phyloP scores from a whole-genome alignment of 2,329 filamentous ascomycete genomes.

The Sporothrix curviconia region DNA sequence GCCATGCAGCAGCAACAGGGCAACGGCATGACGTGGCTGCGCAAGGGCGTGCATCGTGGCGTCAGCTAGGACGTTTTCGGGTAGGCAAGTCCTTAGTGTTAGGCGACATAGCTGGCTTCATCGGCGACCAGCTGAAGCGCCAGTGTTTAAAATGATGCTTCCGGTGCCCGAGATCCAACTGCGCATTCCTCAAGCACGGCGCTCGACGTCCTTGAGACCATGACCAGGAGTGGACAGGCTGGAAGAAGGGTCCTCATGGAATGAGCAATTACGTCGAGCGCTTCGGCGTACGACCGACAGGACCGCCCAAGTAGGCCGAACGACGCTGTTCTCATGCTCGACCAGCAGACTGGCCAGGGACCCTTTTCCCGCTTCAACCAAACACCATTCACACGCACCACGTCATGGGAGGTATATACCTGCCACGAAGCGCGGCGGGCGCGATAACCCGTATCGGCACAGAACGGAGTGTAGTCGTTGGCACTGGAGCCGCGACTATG shows the following conservation, averaged over 20 bases:
- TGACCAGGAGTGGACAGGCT: no score
- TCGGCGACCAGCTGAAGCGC: constrained; percentile 44
- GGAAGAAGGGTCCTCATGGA: no score
- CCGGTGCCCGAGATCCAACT: constrained; percentile 40
- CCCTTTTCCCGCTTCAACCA: constrained; percentile 43
- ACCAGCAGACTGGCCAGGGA: constrained; percentile 41
- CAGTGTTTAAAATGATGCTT: constrained; percentile 43
- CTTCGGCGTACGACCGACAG: no score
- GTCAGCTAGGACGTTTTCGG: constrained; percentile 46
- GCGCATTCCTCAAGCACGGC: constrained; percentile 40
- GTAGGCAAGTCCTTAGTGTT: constrained; percentile 38
- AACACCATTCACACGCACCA: constrained; percentile 11
- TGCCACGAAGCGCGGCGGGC: no score
- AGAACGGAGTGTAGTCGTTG: constrained; percentile 40
- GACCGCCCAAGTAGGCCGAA: no score
- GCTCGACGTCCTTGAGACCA: constrained; percentile 43
- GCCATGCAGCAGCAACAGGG: constrained; percentile 45
- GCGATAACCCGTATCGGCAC: no score
- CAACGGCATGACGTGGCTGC: constrained; percentile 46
- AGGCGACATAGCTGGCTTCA: constrained; percentile 45
- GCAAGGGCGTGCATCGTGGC: constrained; percentile 41
- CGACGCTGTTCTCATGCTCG: constrained; percentile 44
- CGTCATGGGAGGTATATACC: constrained; percentile 9
- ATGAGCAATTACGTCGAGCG: no score
- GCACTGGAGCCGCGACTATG: no score